These are phyloP conservation scores for Dalbergia cultrata DNA, from an alignment of 306 rosid species.

Conservation along the genomic window DNA sequence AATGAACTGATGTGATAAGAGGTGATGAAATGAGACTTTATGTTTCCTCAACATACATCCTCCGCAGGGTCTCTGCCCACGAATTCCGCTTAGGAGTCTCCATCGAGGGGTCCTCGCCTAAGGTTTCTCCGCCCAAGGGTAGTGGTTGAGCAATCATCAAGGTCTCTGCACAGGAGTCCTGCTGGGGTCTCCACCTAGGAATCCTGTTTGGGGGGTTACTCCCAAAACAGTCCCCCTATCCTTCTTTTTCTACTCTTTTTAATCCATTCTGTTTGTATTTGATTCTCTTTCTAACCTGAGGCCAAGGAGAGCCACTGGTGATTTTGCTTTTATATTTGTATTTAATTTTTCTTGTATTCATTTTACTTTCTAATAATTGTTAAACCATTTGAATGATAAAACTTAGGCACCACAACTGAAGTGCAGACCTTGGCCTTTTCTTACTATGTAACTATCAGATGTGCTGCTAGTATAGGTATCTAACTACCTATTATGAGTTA, in stretches of 20 bases:
- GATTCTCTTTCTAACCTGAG: neutral
- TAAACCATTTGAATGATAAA: conserved; percentile 4
- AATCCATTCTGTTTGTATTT: conserved; percentile 11
- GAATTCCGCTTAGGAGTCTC: too few relatives aligned
- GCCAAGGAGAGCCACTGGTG: neutral
- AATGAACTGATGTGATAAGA: too few relatives aligned
- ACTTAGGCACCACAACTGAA: neutral
- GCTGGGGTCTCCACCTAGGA: too few relatives aligned
- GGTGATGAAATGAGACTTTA: too few relatives aligned
- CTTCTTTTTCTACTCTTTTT: neutral
- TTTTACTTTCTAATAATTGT: conserved; percentile 4
- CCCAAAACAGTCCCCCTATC: neutral
- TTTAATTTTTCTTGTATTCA: conserved; percentile 27
- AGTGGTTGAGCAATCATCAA: too few relatives aligned
- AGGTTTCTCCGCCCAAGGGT: too few relatives aligned
- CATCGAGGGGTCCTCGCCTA: too few relatives aligned
- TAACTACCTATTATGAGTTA: neutral
- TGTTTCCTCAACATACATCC: too few relatives aligned
- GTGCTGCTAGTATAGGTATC: neutral
- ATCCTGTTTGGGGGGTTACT: too few relatives aligned
- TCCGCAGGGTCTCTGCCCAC: too few relatives aligned
- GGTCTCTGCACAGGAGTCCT: too few relatives aligned
- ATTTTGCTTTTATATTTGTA: neutral
- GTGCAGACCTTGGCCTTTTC: conserved; percentile 24
- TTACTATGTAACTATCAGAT: neutral